These are phyloP conservation scores for Suhomyces anneliseae DNA, from an alignment of 1,139 yeast genomes.

Conservation along the genomic window DNA sequence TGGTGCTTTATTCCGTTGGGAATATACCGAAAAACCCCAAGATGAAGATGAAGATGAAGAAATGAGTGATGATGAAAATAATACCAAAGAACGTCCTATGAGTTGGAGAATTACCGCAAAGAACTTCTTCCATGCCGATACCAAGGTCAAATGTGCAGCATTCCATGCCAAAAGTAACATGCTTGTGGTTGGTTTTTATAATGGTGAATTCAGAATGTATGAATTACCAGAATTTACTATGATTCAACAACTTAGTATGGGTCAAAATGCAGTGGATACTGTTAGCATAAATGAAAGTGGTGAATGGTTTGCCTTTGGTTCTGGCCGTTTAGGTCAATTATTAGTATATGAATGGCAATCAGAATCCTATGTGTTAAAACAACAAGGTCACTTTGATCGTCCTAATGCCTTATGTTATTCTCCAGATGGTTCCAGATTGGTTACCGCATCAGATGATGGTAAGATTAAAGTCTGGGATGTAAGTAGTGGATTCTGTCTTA, in stretches of 20 bases:
- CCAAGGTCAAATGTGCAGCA: constrained; percentile 76
- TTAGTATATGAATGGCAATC: constrained; percentile 99
- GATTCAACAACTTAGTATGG: constrained; percentile 88
- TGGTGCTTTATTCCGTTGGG: constrained; percentile 94
- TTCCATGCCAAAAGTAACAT: constrained; percentile 74
- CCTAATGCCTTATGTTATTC: constrained; percentile 83
- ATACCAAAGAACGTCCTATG: constrained; percentile 22
- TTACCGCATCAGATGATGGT: constrained; percentile 96
- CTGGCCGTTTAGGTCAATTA: constrained; percentile 86
- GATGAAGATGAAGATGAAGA: constrained; percentile 38
- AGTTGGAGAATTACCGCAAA: constrained; percentile 86
- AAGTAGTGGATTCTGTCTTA: constrained; percentile 86
- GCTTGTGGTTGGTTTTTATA: constrained; percentile 83
- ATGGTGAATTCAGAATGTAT: constrained; percentile 91
- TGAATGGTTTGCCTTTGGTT: constrained; percentile 97
- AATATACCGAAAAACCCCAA: constrained; percentile 58
- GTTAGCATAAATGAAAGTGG: constrained; percentile 81
- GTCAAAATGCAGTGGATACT: constrained; percentile 84
- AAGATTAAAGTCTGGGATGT: constrained; percentile 97
- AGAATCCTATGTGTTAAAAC: constrained; percentile 90
- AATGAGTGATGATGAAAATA: constrained; percentile 18
- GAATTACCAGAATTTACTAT: constrained; percentile 72
- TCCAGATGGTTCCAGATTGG: constrained; percentile 91
- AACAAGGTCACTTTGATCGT: constrained; percentile 95
- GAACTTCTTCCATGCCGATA: constrained; percentile 70